Evolutionary conservation across 2,329 filamentous ascomycete species (phyloP).

Genomic region (Ophiostoma angusticollis): DNA sequence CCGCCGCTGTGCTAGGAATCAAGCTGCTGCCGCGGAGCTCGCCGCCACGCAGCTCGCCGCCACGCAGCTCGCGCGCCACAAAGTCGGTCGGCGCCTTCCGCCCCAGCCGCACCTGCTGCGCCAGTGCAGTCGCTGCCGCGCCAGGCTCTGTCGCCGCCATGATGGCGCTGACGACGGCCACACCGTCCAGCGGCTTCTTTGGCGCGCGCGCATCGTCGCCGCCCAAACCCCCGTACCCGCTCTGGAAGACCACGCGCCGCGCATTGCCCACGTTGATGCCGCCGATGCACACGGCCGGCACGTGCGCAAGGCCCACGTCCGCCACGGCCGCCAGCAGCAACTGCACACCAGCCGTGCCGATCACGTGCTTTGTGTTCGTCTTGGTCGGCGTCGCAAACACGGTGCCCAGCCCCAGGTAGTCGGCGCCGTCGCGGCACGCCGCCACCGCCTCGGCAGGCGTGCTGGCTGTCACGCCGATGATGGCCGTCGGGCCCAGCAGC

Average conservation of each 20-base stretch:
- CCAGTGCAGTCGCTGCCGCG: conserved; percentile 46
- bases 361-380: conserved; percentile 60
- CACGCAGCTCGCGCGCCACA: not conserved
- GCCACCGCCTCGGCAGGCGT: conserved; percentile 57
- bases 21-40: not conserved
- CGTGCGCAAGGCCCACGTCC: conserved; percentile 27
- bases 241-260: conserved; percentile 62
- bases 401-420: conserved; percentile 85
- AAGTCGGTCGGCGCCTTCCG: conserved; percentile 7
- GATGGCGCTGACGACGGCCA: conserved; percentile 84
- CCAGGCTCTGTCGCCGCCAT: conserved; percentile 58
- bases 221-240: conserved; percentile 19
- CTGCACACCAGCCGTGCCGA: conserved; percentile 59
- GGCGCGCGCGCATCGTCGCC: conserved; percentile 15
- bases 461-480: conserved; percentile 82
- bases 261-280: conserved; percentile 70
- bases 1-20: conserved; percentile 3
- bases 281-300: conserved; percentile 72
- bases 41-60: not conserved
- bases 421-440: conserved; percentile 64
- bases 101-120: conserved; percentile 34
- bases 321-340: conserved; percentile 51
- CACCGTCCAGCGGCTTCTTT: conserved; percentile 56
- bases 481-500: conserved; percentile 61
- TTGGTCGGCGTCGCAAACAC: conserved; percentile 71